phyloP scores from a whole-genome alignment of 257 asterid species.

The Ligustrum vulgare region DNA sequence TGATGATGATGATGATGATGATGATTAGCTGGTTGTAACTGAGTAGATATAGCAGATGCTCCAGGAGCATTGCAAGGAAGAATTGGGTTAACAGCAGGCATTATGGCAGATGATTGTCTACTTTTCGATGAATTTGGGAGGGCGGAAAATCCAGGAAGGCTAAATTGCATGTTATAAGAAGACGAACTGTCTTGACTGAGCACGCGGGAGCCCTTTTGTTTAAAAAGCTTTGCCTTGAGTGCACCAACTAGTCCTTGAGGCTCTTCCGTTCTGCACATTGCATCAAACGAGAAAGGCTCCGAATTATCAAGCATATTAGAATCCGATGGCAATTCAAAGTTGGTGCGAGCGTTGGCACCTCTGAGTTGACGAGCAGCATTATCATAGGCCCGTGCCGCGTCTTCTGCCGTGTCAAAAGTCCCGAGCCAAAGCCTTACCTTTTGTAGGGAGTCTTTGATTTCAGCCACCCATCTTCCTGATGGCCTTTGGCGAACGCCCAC shows the following conservation, averaged over 20 bases:
- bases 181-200: slow-evolving; percentile 26
- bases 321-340: slow-evolving; percentile 52
- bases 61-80: not conserved
- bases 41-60: not conserved
- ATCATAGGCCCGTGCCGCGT: slow-evolving; percentile 82
- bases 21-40: not conserved
- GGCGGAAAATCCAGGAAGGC: not conserved
- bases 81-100: not conserved
- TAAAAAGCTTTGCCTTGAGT: slow-evolving; percentile 60
- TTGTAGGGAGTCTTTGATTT: slow-evolving; percentile 78
- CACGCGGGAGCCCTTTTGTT: slow-evolving; percentile 26
- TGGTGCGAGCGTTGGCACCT: slow-evolving; percentile 69
- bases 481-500: slow-evolving; percentile 85
- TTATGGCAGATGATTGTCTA: not conserved
- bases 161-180: slow-evolving; percentile 1
- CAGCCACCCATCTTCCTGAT: slow-evolving; percentile 91
- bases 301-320: slow-evolving; percentile 19
- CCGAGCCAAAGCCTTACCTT: slow-evolving; percentile 84
- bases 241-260: slow-evolving; percentile 68
- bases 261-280: slow-evolving; percentile 65
- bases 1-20: slow-evolving; percentile 6
- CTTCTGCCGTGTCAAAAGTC: slow-evolving; percentile 80
- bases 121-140: not conserved
- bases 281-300: slow-evolving; percentile 69
- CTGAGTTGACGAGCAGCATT: slow-evolving; percentile 72